phyloP scores from a whole-genome alignment of 179 eudicot species.

The Carnegiea gigantea region DNA sequence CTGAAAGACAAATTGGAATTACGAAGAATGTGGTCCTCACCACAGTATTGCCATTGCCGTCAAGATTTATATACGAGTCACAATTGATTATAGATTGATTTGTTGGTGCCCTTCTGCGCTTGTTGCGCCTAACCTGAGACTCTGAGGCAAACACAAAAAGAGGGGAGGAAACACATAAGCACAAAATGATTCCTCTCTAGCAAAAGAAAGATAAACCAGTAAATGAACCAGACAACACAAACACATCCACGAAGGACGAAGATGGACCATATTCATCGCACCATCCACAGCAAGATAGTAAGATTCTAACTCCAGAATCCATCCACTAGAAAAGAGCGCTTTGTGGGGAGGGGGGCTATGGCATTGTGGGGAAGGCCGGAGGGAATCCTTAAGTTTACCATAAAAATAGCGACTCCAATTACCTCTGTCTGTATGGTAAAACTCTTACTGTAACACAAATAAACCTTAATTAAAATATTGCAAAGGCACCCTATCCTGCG shows the following conservation, averaged over 20 bases:
- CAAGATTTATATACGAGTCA: conserved; percentile 50
- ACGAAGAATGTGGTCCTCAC: conserved; percentile 27
- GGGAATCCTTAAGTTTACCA: too few relatives aligned
- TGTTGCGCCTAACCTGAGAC: conserved; percentile 35
- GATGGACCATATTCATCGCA: too few relatives aligned
- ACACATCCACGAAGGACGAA: neutral
- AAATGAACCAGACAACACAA: neutral
- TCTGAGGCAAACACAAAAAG: conserved; percentile 38
- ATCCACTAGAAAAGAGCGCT: too few relatives aligned
- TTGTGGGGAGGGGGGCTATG: too few relatives aligned
- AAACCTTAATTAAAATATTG: too few relatives aligned
- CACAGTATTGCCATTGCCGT: conserved; percentile 29
- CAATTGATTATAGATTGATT: conserved; percentile 50
- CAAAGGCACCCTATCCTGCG: too few relatives aligned
- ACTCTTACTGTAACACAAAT: too few relatives aligned
- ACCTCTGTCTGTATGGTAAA: too few relatives aligned
- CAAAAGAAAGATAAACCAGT: neutral
- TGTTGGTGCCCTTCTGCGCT: conserved; percentile 49
- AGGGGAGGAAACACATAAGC: neutral
- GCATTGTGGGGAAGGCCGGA: too few relatives aligned
- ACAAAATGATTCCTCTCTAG: neutral
- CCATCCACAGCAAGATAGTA: too few relatives aligned
- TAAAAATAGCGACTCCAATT: too few relatives aligned
- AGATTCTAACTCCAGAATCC: too few relatives aligned
- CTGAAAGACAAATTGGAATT: neutral